Percentiles rank a stretch among this genome's conserved stretches.
These are phyloP conservation scores for Albugo candida DNA, from an alignment of 352 stramenopile genomes.

Conservation along the genomic window DNA sequence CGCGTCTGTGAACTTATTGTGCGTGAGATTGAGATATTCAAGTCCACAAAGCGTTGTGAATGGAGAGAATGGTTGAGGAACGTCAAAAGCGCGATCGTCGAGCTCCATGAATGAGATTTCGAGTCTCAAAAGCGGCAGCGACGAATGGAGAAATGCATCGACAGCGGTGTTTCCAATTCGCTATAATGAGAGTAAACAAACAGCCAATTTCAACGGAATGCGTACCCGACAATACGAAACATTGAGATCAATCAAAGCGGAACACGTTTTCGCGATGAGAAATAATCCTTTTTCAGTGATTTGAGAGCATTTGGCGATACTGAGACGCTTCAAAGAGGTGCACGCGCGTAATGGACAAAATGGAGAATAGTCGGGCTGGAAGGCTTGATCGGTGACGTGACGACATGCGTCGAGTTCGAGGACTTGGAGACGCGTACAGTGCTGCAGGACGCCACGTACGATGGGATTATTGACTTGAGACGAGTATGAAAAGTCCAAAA, in stretches of 20 bases:
- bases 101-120: slow-evolving; percentile 76
- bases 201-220: slow-evolving; percentile 1
- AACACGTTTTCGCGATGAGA: slow-evolving; percentile 62
- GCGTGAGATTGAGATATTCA: slow-evolving; percentile 40
- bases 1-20: slow-evolving; percentile 55
- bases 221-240: slow-evolving; percentile 63
- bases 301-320: slow-evolving; percentile 65
- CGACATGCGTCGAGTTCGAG: slow-evolving; percentile 68
- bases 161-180: slow-evolving; percentile 63
- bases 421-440: slow-evolving; percentile 50
- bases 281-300: slow-evolving; percentile 52
- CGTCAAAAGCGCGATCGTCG: slow-evolving; percentile 42
- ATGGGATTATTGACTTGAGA: slow-evolving; percentile 77
- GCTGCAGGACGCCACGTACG: slow-evolving; percentile 56
- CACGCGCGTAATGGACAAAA: slow-evolving; percentile 49
- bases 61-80: slow-evolving; percentile 38
- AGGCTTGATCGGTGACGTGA: slow-evolving; percentile 74
- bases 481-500: slow-evolving; percentile 67
- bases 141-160: slow-evolving; percentile 33
- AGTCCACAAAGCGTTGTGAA: slow-evolving; percentile 37
- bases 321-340: slow-evolving; percentile 53
- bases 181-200: slow-evolving; percentile 6
- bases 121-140: slow-evolving; percentile 34
- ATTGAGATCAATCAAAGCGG: slow-evolving; percentile 55
- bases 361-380: slow-evolving; percentile 63